Evolutionary conservation across 768 basidiomycete species (phyloP), one percentile per base, ranked within the genome.

Genomic region (Termitomyces titanicus): DNA sequence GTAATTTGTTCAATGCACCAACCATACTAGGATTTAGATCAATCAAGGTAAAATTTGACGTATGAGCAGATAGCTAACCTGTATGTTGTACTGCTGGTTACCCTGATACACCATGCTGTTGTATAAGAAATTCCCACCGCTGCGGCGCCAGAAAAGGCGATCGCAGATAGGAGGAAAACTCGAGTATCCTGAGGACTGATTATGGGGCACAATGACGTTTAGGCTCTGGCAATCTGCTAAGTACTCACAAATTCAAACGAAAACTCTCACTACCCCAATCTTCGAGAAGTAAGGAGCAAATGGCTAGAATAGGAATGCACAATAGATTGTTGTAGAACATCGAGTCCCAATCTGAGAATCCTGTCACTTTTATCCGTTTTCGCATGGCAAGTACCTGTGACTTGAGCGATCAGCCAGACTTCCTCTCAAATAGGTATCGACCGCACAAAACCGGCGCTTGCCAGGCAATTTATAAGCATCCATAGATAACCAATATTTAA

Each of bases 311-410:
- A 5, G 97, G 97, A 63, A 98, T 95, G 18, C 93, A 96, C 49
- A 98, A 75, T 43, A 98, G 68, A 70, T 98, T 99, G 76, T 96
- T 97, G 78, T 98, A 98, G 74, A 93, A 96, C 94, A 98, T 98
- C 12, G 94, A 88, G 66, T 98, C 96, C 95, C 94, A 97, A 65
- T 99, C 96, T 47, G 94, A 80, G 75, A 98, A 98, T 18, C 92
- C 92, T 15, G 94, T 98, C 39, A 78, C 70, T 75, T 98, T 98
- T 78, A 99, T 98, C 54, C 88, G 83, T 70, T 96, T 98, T 54
- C 97, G 84, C 97, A 98, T 98, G 38, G 91, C 79, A 47, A 99
- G 79, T 37, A 97, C 93, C 94, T 96, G 62, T 10, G 20, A 39
- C 25, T 37, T 38, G 51, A 63, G 34, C 53, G 57, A 49, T 57